A percentile compares a stretch with the other conserved stretches of the same genome.
phyloP scores from a whole-genome alignment of 2,329 filamentous ascomycete genomes.

The Cordyceps tenuipes region DNA sequence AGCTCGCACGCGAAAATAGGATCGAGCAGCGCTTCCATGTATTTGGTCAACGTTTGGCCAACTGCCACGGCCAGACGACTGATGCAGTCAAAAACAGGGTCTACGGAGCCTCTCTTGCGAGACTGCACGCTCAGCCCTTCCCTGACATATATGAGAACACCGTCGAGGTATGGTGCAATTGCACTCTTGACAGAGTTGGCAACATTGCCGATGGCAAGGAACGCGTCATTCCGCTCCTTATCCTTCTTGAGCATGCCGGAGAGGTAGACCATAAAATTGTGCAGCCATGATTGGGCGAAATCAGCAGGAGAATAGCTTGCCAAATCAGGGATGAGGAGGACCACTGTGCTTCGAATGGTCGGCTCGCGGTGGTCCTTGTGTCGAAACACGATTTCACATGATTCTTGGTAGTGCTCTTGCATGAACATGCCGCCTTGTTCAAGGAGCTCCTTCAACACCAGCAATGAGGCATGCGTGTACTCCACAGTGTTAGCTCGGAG shows the following conservation, averaged over 20 bases:
- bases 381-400: conserved; percentile 85
- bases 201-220: conserved; percentile 91
- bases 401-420: conserved; percentile 86
- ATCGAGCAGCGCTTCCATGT: conserved; percentile 91
- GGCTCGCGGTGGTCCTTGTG: conserved; percentile 89
- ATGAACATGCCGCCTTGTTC: conserved; percentile 98
- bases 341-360: conserved; percentile 81
- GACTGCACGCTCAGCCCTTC: conserved; percentile 82
- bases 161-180: conserved; percentile 90
- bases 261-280: conserved; percentile 95
- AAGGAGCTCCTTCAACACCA: conserved; percentile 87
- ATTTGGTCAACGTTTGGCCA: conserved; percentile 93
- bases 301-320: conserved; percentile 88
- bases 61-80: conserved; percentile 93
- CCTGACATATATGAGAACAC: conserved; percentile 85
- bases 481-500: conserved; percentile 77
- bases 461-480: conserved; percentile 83
- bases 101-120: conserved; percentile 53
- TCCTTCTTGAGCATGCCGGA: conserved; percentile 91
- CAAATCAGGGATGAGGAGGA: conserved; percentile 83
- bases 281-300: conserved; percentile 79
- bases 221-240: conserved; percentile 88
- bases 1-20: conserved; percentile 96
- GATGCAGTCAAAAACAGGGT: conserved; percentile 93
- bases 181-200: conserved; percentile 93